Evolutionary conservation across 768 basidiomycete species (phyloP).

Genomic region (Gautieria morchelliformis): DNA sequence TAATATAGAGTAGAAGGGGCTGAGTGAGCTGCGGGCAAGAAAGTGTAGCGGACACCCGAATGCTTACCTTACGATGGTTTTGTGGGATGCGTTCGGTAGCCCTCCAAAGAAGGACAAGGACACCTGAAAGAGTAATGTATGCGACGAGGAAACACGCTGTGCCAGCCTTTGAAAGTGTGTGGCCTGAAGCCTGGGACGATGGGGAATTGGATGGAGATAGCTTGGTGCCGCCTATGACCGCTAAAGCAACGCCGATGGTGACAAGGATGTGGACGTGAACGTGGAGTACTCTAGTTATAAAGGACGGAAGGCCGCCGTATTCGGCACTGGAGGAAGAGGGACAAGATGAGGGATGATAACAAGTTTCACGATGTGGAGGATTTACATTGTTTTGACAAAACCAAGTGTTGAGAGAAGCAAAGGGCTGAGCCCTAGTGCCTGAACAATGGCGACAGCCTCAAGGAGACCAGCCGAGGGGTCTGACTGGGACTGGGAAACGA

Average conservation of each 20-base stretch:
- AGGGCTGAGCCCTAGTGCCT: conserved; percentile 31
- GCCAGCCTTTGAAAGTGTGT: conserved; percentile 27
- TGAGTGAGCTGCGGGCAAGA: not conserved
- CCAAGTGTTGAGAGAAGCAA: conserved; percentile 28
- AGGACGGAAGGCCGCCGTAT: not conserved
- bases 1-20: conserved; percentile 17
- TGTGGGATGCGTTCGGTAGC: not conserved
- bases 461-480: conserved; percentile 29
- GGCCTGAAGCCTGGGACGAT: conserved; percentile 14
- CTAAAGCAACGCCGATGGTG: conserved; percentile 20
- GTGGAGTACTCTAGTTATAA: conserved; percentile 6
- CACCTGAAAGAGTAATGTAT: conserved; percentile 27
- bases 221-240: conserved; percentile 23
- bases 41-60: not conserved
- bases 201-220: conserved; percentile 9
- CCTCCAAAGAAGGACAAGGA: conserved; percentile 9
- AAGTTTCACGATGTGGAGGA: not conserved
- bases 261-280: conserved; percentile 22
- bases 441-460: conserved; percentile 40
- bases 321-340: not conserved
- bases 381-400: conserved; percentile 27
- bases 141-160: conserved; percentile 24
- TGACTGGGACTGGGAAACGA: not conserved
- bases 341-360: not conserved
- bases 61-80: not conserved